Evolutionary conservation across 345 rosid genomes (phyloP), one percentile per base, ranked within the genome.

Genomic region (Excoecaria cochinchinensis): DNA sequence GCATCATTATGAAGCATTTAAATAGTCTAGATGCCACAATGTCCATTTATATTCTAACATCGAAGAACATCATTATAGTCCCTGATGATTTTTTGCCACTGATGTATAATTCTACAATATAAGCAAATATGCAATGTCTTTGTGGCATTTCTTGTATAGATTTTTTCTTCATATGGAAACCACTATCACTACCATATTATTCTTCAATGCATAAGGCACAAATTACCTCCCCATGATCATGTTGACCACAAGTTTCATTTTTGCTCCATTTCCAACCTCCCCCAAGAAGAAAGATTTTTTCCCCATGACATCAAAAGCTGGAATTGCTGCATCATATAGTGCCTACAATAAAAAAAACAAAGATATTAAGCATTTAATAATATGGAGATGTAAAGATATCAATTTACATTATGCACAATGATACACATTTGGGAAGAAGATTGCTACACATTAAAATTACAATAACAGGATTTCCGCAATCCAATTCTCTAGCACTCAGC

Each of bases 211-310:
- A 40, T 14, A 65, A n/a, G 10, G 51, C 64, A 76, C 17, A 21
- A 57, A 40, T 77, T 85, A 95, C 99, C 97, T 89, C 78, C 99
- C 99, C 98, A 95, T 91, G 76, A 95, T 86, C 99, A 95, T 91
- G 87, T 95, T 95, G 70, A 95, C 96, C 25, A 92, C 90, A 72
- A 92, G 95, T 81, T 95, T 92, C 96, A 95, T 92, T 60, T 90
- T 95, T 62, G 99, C 96, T 80, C 97, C 99, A 68, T 95, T 95
- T 14, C 99, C 98, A 71, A 95, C 83, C 77, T 87, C 84, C 74
- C 98, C 98, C 82, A 95, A 69, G 88, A 78, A 95, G 89, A 91
- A 92, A 36, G 97, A 86, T 76, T 87, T 90, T 88, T 95, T 95
- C 67, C 98, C 99, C 83, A 92, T 82, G 69, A 89, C 86, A 71